Evolutionary conservation across 2,329 filamentous ascomycete genomes (phyloP), one percentile per base, ranked within the genome.

Genomic region (Pestalotiopsis sp.): DNA sequence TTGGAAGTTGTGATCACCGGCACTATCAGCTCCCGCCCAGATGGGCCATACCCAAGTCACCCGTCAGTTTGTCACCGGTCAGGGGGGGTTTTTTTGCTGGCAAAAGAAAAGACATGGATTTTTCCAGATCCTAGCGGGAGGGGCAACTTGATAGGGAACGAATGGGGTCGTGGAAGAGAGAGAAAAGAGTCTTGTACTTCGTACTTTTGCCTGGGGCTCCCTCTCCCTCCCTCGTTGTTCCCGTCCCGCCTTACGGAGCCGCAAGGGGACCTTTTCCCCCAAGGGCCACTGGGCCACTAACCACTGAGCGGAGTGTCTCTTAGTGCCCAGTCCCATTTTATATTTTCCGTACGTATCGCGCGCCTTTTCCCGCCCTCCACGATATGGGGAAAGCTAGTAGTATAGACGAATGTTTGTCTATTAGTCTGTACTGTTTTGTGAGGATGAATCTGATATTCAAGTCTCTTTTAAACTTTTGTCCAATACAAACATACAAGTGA

Each of bases 1-100:
- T 56, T 66, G 45, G 31, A 56, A 23, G 41, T 66, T 66, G 45
- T 49, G 64, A 66, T 66, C 64, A 58, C 45, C 64, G 57, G 64
- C 52, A 40, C 64, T 66, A 66, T 57, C 52, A 66, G 64, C 27
- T 66, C 52, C 40, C 23, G 25, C 64, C 64, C 64, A 25, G 20
- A 52, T 23, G 13, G 12, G 38, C n/a, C 59, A 36, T 36, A 36
- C 45, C 45, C 45, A 52, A 52, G 17, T 12, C 14, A 36, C 59
- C 59, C 23, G 57, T 36, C 57, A 59, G 20, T 59, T 12, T 27
- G 27, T 59, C 23, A 59, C 27, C 14, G 23, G 45, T 52, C 20
- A 13, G 20, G 52, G 11, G 52, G 20, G 56, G 52, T 12, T 25
- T 11, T n/a, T 45, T 45, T n/a, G 41, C 17, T n/a, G 41, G 13